These are phyloP conservation scores for Xylaria flabelliformis DNA, from an alignment of 495 filamentous ascomycete genomes.

Conservation along the genomic window DNA sequence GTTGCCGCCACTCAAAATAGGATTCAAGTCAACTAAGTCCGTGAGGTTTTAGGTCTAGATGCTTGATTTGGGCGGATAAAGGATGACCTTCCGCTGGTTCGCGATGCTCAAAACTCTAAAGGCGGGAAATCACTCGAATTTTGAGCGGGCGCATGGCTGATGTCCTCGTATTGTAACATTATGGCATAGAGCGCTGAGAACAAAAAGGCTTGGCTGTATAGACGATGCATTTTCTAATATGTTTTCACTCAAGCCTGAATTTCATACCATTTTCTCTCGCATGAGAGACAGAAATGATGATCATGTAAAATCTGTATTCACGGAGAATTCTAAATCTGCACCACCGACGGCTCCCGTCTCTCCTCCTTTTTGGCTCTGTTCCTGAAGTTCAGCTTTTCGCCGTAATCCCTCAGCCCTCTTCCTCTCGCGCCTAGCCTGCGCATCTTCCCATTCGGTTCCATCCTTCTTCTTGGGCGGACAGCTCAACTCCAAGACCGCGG, in stretches of 20 bases:
- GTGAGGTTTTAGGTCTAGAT: neutral
- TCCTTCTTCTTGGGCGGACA: constrained; percentile 34
- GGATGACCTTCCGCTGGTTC: neutral
- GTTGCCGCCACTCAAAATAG: neutral
- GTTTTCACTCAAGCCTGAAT: neutral
- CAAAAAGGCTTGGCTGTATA: constrained; percentile 34
- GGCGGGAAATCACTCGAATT: constrained; percentile 9
- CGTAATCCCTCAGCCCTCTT: constrained; percentile 67
- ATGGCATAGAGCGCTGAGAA: constrained; percentile 36
- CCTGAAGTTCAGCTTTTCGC: constrained; percentile 48
- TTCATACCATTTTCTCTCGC: neutral
- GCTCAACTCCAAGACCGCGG: constrained; percentile 45
- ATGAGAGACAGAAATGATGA: neutral
- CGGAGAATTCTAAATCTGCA: constrained; percentile 34
- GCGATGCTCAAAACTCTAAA: neutral
- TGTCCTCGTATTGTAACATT: constrained; percentile 40
- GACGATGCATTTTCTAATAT: constrained; percentile 29
- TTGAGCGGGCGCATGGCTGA: constrained; percentile 20
- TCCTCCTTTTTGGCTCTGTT: constrained; percentile 30
- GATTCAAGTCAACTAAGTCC: neutral
- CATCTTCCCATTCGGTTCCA: constrained; percentile 62
- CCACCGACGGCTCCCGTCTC: constrained; percentile 1
- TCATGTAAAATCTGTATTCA: constrained; percentile 38
- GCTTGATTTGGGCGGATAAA: neutral
- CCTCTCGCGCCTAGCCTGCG: constrained; percentile 60